Base-by-base conservation (phyloP, 345 rosid genomes). In the Turnera subulata region DNA sequence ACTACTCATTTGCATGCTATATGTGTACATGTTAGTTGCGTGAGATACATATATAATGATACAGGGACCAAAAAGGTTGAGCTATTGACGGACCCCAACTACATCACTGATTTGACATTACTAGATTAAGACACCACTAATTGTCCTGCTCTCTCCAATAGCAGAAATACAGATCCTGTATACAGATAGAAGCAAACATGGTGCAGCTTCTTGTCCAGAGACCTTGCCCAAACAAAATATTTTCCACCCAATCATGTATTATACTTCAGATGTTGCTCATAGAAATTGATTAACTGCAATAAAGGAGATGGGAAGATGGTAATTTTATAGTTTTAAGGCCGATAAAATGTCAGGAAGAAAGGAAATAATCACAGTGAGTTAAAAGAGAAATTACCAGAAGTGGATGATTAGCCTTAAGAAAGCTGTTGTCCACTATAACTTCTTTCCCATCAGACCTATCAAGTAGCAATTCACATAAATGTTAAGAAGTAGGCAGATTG, bases 211-310 rank as follows among this genome's bases (percentile, higher is more conserved):
- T 5, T 39, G 37, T 53, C 29, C 24, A 33, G 55, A 18, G 21
- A 46, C 55, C 46, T 26, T 62, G 47, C 60, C 18, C 25, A 20
- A 15, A 19, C 35, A 8, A 29, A 3, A 8, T 3, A 52, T 19
- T 50, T 46, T 40, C 37, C 25, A 26, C 42, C 40, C 54, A 22
- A 13, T 58, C 50, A 64, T n/a, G 67, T 39, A 51, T 23, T 78
- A 89, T 85, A 85, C 79, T 82, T 89, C 71, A 91, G 89, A 80
- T 88, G 84, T 64, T 88, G 89, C 88, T 91, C 98, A 29, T 91
- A 91, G 74, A 80, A 94, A 60, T 80, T 78, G 73, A 94, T 88
- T 78, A 90, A 72, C 97, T 94, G 84, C 53, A 23, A 56, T 18
- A 23, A 50, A 60, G 23, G 25, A 42, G 61, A 32, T 23, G 1